Evolutionary conservation across 495 filamentous ascomycete genomes (phyloP).

Genomic region (Penicillium samsonianum): DNA sequence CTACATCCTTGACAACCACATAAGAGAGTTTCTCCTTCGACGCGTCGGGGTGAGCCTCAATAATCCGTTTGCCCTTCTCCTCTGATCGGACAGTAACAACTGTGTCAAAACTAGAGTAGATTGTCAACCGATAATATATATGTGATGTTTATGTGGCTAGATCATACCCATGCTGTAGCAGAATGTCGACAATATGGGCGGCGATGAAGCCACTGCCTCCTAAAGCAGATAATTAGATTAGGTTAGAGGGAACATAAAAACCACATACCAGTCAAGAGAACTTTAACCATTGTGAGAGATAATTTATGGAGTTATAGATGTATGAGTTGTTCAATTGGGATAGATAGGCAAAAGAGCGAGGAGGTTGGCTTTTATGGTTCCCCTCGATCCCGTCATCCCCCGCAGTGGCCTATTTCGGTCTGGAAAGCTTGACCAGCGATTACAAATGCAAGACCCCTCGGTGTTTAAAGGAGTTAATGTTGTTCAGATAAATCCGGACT

Average conservation of each 20-base stretch:
- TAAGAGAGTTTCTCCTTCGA: conserved; percentile 68
- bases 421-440: conserved; percentile 9
- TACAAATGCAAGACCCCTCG: conserved; percentile 23
- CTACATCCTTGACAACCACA: conserved; percentile 82
- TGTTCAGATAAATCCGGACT: not conserved
- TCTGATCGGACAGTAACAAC: conserved; percentile 82
- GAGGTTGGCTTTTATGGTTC: conserved; percentile 23
- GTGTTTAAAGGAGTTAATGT: not conserved
- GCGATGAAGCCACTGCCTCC: conserved; percentile 74
- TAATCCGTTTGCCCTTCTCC: conserved; percentile 76
- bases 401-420: conserved; percentile 11
- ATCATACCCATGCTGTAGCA: conserved; percentile 60
- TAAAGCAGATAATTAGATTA: conserved; percentile 24
- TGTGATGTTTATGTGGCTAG: not conserved
- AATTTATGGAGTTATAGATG: not conserved
- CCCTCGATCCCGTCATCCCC: conserved; percentile 34
- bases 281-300: conserved; percentile 39
- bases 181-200: conserved; percentile 76
- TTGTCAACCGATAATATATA: conserved; percentile 12
- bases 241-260: not conserved
- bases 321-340: not conserved
- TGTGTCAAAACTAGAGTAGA: conserved; percentile 58
- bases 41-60: conserved; percentile 60
- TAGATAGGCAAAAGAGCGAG: conserved; percentile 7
- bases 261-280: conserved; percentile 44